phyloP scores from a whole-genome alignment of 2,329 filamentous ascomycete genomes.

The Fusarium graminum region DNA sequence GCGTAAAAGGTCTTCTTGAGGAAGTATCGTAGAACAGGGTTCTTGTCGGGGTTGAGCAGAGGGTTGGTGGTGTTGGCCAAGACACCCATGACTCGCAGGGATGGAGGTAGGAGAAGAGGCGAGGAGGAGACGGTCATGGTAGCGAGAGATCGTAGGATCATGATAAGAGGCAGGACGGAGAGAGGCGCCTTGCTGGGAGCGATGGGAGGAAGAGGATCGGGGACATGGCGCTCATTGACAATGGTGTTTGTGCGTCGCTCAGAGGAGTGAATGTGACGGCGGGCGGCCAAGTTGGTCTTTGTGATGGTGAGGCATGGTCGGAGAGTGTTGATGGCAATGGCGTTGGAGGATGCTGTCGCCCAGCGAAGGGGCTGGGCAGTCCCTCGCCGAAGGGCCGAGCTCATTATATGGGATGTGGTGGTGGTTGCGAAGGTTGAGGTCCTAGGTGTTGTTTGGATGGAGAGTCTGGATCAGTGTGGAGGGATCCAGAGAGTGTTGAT shows the following conservation, averaged over 20 bases:
- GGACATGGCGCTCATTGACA: conserved; percentile 50
- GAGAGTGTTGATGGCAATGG: conserved; percentile 38
- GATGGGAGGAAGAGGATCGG: conserved; percentile 49
- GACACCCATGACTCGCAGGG: conserved; percentile 74
- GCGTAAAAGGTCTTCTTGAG: conserved; percentile 88
- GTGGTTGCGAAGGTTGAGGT: conserved; percentile 2
- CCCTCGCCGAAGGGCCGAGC: conserved; percentile 47
- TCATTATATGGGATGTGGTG: conserved; percentile 43
- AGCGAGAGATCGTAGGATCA: conserved; percentile 76
- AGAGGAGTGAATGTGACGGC: conserved; percentile 55
- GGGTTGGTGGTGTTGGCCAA: conserved; percentile 77
- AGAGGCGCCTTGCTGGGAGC: conserved; percentile 62
- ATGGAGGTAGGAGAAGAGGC: conserved; percentile 75
- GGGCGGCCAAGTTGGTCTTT: conserved; percentile 32
- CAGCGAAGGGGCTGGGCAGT: conserved; percentile 46
- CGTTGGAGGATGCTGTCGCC: conserved; percentile 38
- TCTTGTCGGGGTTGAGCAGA: conserved; percentile 79
- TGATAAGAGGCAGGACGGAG: conserved; percentile 74
- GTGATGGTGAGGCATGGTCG: conserved; percentile 42
- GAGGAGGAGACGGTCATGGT: conserved; percentile 80
- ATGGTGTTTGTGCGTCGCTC: conserved; percentile 55
- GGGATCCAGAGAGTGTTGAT: conserved; percentile 28
- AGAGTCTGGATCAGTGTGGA: conserved; percentile 36
- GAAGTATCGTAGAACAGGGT: conserved; percentile 76
- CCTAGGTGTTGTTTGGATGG: conserved; percentile 20